These are phyloP conservation scores for Colletotrichum cuscutae DNA, from an alignment of 2,329 filamentous ascomycete species.

Conservation along the genomic window DNA sequence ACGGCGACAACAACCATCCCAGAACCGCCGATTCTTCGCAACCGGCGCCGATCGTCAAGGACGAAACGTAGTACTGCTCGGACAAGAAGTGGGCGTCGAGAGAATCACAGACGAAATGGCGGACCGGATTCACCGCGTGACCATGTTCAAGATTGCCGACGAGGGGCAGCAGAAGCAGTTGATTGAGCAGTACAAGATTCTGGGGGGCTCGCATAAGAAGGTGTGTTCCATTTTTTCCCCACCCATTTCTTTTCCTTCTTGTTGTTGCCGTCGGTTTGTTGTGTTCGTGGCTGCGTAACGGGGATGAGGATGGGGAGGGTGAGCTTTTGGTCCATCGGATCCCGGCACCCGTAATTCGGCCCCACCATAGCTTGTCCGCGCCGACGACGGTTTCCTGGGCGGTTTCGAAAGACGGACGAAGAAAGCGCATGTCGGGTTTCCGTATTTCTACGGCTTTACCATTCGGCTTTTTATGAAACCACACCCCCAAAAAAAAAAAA, in stretches of 20 bases:
- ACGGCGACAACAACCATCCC: background rate
- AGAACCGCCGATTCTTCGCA: background rate
- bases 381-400: background rate
- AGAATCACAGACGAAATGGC: slow-evolving; percentile 47
- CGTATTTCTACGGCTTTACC: too few species aligned
- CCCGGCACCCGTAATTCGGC: background rate
- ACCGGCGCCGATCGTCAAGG: background rate
- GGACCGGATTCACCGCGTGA: slow-evolving; percentile 57
- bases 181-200: slow-evolving; percentile 54
- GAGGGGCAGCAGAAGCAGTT: slow-evolving; percentile 55
- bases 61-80: background rate
- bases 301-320: background rate
- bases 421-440: background rate
- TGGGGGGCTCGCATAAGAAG: slow-evolving; percentile 54
- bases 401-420: background rate
- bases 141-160: slow-evolving; percentile 64
- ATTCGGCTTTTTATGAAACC: too few species aligned
- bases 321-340: background rate
- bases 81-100: background rate
- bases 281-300: too few species aligned
- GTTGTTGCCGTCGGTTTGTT: too few species aligned
- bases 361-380: background rate
- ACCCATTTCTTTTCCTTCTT: background rate
- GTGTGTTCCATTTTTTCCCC: slow-evolving; percentile 42
- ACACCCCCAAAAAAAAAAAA: too few species aligned